Evolutionary conservation across 306 rosid genomes (phyloP).

Genomic region (Castanopsis chinensis): DNA sequence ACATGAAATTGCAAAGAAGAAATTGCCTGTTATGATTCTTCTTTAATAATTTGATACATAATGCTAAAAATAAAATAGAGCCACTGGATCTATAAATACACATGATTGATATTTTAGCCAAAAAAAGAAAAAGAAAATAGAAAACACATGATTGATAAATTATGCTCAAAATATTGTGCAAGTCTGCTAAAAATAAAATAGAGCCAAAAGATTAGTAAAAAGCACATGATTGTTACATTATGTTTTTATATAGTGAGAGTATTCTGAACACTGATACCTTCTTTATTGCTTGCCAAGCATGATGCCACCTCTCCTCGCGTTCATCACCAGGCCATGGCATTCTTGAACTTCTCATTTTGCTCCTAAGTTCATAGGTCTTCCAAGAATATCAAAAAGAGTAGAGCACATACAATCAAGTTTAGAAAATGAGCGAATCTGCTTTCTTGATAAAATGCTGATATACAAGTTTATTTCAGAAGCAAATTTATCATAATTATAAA

Average conservation of each 20-base stretch:
- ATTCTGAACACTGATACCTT: constrained; percentile 17
- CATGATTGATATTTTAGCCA: background rate
- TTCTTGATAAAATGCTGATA: background rate
- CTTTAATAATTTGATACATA: background rate
- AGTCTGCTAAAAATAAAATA: too few relatives aligned
- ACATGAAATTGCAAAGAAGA: background rate
- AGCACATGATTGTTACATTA: background rate
- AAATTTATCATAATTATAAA: background rate
- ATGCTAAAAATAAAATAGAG: background rate
- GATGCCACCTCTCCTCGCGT: constrained; percentile 30
- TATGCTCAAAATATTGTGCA: background rate
- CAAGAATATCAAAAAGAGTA: background rate
- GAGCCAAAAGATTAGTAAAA: background rate
- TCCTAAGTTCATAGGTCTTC: constrained; percentile 23
- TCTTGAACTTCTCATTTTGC: constrained; percentile 26
- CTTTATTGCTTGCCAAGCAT: constrained; percentile 42
- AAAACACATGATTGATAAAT: background rate
- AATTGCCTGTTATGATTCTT: background rate
- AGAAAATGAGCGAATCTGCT: background rate
- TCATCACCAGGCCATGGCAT: constrained; percentile 37
- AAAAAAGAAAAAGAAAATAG: background rate
- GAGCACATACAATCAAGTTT: background rate
- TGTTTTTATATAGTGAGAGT: background rate
- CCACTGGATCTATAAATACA: background rate
- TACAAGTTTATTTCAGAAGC: background rate